These are phyloP conservation scores for Amniculicola lignicola DNA, from an alignment of 495 filamentous ascomycete species.

Conservation along the genomic window DNA sequence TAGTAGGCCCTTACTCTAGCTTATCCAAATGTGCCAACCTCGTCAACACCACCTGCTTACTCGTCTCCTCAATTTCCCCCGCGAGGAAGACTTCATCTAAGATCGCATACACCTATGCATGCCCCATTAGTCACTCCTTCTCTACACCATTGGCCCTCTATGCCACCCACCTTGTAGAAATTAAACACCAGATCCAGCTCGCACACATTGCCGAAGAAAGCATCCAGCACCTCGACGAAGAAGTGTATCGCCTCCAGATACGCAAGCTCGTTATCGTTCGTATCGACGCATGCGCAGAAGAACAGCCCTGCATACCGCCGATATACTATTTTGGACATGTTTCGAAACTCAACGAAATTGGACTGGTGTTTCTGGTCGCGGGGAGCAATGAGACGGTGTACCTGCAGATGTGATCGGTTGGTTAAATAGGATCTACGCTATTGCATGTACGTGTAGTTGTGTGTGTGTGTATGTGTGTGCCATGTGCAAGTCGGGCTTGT, in stretches of 20 bases:
- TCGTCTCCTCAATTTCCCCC: slow-evolving; percentile 96
- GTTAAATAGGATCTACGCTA: slow-evolving; percentile 15
- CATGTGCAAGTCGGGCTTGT: background rate
- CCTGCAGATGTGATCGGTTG: slow-evolving; percentile 51
- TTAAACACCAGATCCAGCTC: slow-evolving; percentile 99
- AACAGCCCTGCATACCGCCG: slow-evolving; percentile 95
- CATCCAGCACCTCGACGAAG: slow-evolving; percentile 96
- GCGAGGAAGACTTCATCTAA: slow-evolving; percentile 96
- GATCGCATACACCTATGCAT: slow-evolving; percentile 85
- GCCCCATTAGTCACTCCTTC: background rate
- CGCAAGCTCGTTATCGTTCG: slow-evolving; percentile 96
- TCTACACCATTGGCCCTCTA: background rate
- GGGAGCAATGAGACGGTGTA: slow-evolving; percentile 94
- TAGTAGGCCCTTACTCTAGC: slow-evolving; percentile 74
- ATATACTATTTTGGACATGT: slow-evolving; percentile 85
- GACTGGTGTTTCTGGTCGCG: slow-evolving; percentile 99
- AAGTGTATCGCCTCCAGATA: slow-evolving; percentile 98
- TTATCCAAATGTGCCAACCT: slow-evolving; percentile 95
- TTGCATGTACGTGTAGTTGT: background rate
- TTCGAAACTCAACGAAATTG: slow-evolving; percentile 95
- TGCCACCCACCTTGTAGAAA: slow-evolving; percentile 71
- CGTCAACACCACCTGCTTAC: slow-evolving; percentile 94
- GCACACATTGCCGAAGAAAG: slow-evolving; percentile 98
- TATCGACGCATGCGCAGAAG: slow-evolving; percentile 98
- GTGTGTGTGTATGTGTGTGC: too few species aligned